Evolutionary conservation across 2,329 filamentous ascomycete species (phyloP), one percentile per base, ranked within the genome.

Genomic region (Orbilia ellipsospora): DNA sequence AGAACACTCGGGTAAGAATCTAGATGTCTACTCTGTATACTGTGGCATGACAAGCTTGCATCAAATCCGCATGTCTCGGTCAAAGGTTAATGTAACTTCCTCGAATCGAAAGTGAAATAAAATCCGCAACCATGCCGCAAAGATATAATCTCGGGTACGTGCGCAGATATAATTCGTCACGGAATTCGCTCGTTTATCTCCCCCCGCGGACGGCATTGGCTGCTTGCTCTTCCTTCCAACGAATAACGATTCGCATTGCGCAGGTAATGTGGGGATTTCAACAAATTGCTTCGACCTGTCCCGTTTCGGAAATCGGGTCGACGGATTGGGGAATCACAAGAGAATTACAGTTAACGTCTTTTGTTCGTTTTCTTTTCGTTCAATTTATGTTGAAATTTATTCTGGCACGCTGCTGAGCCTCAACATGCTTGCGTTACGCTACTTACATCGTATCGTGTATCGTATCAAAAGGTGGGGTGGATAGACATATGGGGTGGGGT

Each of bases 131-230:
- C 36, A 60, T 45, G 36, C 45, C 51, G 51, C 50, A 63, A 63
- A 54, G 48, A 36, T 36, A 36, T 28, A 36, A 52, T 23, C 18
- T 23, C 7, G 28, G 57, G 65, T 68, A 74, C 70, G 70, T 74
- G 70, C 70, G 28, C 66, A n/a, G 55, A 63, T 74, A 67, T 68
- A 56, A 74, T 74, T 74, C 70, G 70, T 44, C 57, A 10, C 31
- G 31, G 31, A 36, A 36, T 36, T 36, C 31, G 31, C 31, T 36
- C 31, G 31, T 36, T 36, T 36, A 36, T 36, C 10, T 1, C 31
- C 5, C 31, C 31, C 31, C 31, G 31, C 31, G 31, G 10, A 36
- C 31, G 31, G 10, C 31, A 36, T 36, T 36, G 31, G 5, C 5
- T 36, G 23, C 23, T 23, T 23, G 2, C 23, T 4, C 23, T 23